A percentile compares a stretch with the other conserved stretches of the same genome.
phyloP scores from a whole-genome alignment of 1,284 basidiomycete species.

The Sanguinoderma infundibulare region DNA sequence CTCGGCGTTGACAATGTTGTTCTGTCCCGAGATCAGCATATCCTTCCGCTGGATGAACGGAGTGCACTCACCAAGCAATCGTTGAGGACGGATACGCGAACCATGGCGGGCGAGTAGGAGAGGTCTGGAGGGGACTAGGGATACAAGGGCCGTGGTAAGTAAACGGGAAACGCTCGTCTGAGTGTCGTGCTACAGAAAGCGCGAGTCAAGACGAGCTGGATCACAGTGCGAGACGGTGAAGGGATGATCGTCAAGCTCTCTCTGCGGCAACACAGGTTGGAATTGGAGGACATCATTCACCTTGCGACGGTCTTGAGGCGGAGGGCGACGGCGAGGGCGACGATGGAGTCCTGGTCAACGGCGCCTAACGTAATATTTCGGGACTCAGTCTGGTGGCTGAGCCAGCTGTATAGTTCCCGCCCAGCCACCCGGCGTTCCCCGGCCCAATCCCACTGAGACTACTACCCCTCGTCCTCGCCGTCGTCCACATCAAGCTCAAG shows the following conservation, averaged over 20 bases:
- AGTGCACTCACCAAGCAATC: slow-evolving; percentile 70
- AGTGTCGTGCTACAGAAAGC: slow-evolving; percentile 83
- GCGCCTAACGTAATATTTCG: slow-evolving; percentile 12
- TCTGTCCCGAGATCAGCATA: slow-evolving; percentile 45
- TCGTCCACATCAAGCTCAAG: slow-evolving; percentile 30
- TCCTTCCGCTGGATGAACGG: no score
- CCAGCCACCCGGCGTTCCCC: slow-evolving; percentile 28
- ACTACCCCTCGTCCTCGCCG: slow-evolving; percentile 23
- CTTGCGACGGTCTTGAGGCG: slow-evolving; percentile 37
- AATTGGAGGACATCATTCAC: slow-evolving; percentile 35
- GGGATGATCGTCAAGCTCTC: slow-evolving; percentile 30
- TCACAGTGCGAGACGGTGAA: slow-evolving; percentile 27
- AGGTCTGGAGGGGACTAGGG: slow-evolving; percentile 30
- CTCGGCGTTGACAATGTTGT: slow-evolving; percentile 99
- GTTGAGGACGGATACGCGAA: slow-evolving; percentile 87
- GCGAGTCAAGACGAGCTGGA: slow-evolving; percentile 75
- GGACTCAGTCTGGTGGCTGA: slow-evolving; percentile 23
- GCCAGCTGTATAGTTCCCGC: slow-evolving; percentile 33
- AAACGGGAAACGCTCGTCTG: slow-evolving; percentile 61
- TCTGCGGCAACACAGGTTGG: slow-evolving; percentile 22
- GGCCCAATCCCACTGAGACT: slow-evolving; percentile 17
- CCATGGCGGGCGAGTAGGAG: slow-evolving; percentile 57
- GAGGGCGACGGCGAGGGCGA: slow-evolving; percentile 29
- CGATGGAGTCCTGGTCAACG: slow-evolving; percentile 11
- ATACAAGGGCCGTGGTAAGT: slow-evolving; percentile 34